Percentiles rank a stretch among this genome's conserved stretches.
phyloP scores from a whole-genome alignment of 768 basidiomycete genomes.

The Lepiota venenata region DNA sequence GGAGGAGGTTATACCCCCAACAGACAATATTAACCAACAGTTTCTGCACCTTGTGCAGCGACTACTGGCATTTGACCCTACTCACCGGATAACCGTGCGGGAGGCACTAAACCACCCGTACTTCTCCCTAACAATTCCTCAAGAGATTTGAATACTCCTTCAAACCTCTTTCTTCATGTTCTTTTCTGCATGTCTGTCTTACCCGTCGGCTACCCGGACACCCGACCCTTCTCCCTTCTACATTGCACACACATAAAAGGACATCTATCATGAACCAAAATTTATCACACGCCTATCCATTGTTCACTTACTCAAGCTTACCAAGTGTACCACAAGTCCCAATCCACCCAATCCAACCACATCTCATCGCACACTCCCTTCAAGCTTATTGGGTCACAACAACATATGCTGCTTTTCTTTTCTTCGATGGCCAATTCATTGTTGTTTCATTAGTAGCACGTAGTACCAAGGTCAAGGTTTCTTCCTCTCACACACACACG shows the following conservation, averaged over 20 bases:
- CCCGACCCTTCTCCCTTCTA: background rate
- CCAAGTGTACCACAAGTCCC: constrained; percentile 5
- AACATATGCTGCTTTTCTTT: constrained; percentile 3
- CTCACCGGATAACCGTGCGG: constrained; percentile 81
- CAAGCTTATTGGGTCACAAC: background rate
- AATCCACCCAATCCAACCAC: background rate
- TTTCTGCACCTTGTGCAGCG: constrained; percentile 88
- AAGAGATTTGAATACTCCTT: constrained; percentile 51
- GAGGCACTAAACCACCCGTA: constrained; percentile 89
- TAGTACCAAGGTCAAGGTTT: background rate
- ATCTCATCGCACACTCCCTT: background rate
- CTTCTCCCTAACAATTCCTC: constrained; percentile 64
- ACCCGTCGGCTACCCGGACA: background rate
- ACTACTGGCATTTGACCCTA: constrained; percentile 88
- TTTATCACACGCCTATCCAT: constrained; percentile 1
- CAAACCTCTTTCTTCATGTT: background rate
- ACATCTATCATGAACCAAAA: constrained; percentile 10
- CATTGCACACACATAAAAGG: background rate
- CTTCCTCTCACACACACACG: background rate
- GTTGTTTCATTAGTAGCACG: constrained; percentile 11
- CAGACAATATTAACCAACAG: constrained; percentile 67
- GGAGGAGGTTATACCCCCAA: constrained; percentile 84
- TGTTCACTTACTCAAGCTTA: background rate
- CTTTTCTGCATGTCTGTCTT: background rate
- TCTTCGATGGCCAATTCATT: constrained; percentile 6